Evolutionary conservation across 2,329 filamentous ascomycete species (phyloP).

Genomic region (Thelonectria rubi): DNA sequence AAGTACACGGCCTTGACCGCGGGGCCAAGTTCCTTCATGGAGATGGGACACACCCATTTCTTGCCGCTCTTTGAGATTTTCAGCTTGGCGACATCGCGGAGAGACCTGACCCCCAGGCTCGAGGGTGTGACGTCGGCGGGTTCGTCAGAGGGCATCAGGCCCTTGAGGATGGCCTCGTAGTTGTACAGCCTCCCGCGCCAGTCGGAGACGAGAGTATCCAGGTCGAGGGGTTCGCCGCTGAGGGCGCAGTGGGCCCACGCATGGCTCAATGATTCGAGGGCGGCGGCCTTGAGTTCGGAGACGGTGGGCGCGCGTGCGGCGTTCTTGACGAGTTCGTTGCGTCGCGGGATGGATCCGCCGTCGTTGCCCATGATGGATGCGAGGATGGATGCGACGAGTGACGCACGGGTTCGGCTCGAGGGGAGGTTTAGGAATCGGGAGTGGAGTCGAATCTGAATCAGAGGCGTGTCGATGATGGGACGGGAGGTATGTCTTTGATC

Average conservation of each 20-base stretch:
- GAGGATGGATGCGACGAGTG: background rate
- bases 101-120: slow-evolving; percentile 72
- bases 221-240: slow-evolving; percentile 77
- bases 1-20: slow-evolving; percentile 84
- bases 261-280: slow-evolving; percentile 84
- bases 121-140: slow-evolving; percentile 59
- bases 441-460: background rate
- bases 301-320: slow-evolving; percentile 84
- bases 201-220: slow-evolving; percentile 83
- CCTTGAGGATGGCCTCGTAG: slow-evolving; percentile 85
- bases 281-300: slow-evolving; percentile 87
- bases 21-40: slow-evolving; percentile 84
- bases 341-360: slow-evolving; percentile 93
- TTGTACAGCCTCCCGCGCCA: slow-evolving; percentile 88
- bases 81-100: slow-evolving; percentile 89
- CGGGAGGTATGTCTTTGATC: slow-evolving; percentile 9
- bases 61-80: slow-evolving; percentile 68
- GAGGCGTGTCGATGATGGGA: background rate
- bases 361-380: slow-evolving; percentile 85
- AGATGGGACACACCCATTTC: slow-evolving; percentile 85
- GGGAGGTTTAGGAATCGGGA: background rate
- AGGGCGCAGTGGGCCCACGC: slow-evolving; percentile 88
- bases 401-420: background rate
- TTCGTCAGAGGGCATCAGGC: slow-evolving; percentile 66
- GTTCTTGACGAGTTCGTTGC: slow-evolving; percentile 94